Evolutionary conservation across 148 eudicot species (phyloP).

Genomic region (Arbutus unedo): DNA sequence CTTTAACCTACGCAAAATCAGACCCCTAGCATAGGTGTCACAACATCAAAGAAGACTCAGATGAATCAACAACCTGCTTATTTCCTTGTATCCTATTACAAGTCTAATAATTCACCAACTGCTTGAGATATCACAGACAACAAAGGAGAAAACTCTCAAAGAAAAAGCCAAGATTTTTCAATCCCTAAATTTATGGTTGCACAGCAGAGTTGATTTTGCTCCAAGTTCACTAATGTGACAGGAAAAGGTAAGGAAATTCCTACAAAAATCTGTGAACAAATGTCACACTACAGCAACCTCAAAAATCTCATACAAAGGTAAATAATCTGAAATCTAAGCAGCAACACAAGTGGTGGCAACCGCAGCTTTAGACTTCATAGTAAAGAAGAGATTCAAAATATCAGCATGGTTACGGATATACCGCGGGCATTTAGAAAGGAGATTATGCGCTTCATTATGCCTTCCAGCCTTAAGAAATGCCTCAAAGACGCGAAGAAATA

Average conservation of each 20-base stretch:
- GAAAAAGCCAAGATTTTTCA: neutral
- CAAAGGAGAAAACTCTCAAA: neutral
- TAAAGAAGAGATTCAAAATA: conserved; percentile 63
- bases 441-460: conserved; percentile 59
- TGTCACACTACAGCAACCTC: conserved; percentile 11
- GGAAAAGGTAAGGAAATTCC: neutral
- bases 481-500: conserved; percentile 54
- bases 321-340: conserved; percentile 29
- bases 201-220: neutral
- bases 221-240: conserved; percentile 6
- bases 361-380: conserved; percentile 33
- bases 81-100: neutral
- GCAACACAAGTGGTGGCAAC: conserved; percentile 30
- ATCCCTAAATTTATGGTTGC: conserved; percentile 1
- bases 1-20: neutral
- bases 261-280: conserved; percentile 2
- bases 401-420: conserved; percentile 63
- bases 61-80: neutral
- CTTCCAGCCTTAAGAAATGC: conserved; percentile 61
- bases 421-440: conserved; percentile 64
- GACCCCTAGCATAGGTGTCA: neutral
- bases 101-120: neutral
- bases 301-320: conserved; percentile 11
- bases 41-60: neutral
- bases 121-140: neutral